These are phyloP conservation scores for Kokia cookei DNA, from an alignment of 441 rosid genomes.

Conservation along the genomic window DNA sequence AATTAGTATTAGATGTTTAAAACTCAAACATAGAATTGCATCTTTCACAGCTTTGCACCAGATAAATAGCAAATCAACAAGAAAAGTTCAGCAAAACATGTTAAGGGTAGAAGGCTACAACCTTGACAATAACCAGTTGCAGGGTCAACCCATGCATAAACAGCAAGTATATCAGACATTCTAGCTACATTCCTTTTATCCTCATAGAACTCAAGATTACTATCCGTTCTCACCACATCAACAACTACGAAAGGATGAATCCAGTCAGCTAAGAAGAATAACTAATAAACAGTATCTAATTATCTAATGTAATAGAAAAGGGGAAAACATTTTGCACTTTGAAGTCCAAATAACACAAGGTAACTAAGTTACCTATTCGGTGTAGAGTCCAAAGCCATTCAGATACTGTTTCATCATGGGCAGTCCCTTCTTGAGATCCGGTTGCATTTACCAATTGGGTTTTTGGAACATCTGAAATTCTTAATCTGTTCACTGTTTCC, in stretches of 20 bases:
- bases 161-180: slow-evolving; percentile 97
- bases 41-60: not conserved
- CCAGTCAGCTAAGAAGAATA: slow-evolving; percentile 14
- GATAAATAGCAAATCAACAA: not conserved
- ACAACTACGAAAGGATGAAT: slow-evolving; percentile 52
- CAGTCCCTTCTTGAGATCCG: slow-evolving; percentile 34
- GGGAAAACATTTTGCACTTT: not conserved
- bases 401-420: slow-evolving; percentile 57
- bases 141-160: slow-evolving; percentile 98
- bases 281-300: not conserved
- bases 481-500: slow-evolving; percentile 46
- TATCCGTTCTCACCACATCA: slow-evolving; percentile 96
- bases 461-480: slow-evolving; percentile 62
- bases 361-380: slow-evolving; percentile 53
- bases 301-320: not conserved
- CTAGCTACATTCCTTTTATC: slow-evolving; percentile 78
- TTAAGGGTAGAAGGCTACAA: slow-evolving; percentile 20
- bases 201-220: slow-evolving; percentile 90
- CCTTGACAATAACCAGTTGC: slow-evolving; percentile 98
- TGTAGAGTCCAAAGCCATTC: slow-evolving; percentile 98
- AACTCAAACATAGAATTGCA: not conserved
- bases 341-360: not conserved
- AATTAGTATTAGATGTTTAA: slow-evolving; percentile 6
- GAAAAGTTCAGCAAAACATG: not conserved
- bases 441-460: slow-evolving; percentile 37